Evolutionary conservation across 2,329 filamentous ascomycete species (phyloP).

Genomic region (Fusarium cyanostomum): DNA sequence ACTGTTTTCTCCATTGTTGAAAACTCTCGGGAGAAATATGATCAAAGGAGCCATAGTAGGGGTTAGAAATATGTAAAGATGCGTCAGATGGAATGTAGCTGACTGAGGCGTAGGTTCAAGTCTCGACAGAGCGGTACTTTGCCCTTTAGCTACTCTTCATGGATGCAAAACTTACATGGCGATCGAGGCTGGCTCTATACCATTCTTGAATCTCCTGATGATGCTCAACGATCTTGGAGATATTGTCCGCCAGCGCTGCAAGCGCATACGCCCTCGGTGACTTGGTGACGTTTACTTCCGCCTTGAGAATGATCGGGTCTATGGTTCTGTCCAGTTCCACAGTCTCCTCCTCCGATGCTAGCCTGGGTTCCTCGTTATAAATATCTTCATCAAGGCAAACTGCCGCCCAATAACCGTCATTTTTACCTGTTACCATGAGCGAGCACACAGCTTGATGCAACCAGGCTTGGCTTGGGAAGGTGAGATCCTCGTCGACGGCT

Average conservation of each 20-base stretch:
- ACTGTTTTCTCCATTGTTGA: background rate
- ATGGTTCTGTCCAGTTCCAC: background rate
- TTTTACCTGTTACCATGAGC: constrained; percentile 8
- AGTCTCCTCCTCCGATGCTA: background rate
- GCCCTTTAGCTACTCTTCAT: too few species aligned
- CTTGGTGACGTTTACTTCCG: background rate
- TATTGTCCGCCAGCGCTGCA: background rate
- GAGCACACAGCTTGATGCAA: constrained; percentile 9
- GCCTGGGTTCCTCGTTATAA: background rate
- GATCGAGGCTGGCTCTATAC: background rate
- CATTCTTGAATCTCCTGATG: background rate
- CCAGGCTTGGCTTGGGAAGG: background rate
- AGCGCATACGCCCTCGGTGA: constrained; percentile 20
- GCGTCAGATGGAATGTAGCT: background rate
- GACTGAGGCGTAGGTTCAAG: background rate
- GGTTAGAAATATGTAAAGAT: background rate
- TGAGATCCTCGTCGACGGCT: background rate
- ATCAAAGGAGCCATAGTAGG: background rate
- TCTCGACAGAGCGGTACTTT: background rate
- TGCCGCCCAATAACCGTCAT: constrained; percentile 7
- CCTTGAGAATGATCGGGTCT: constrained; percentile 13
- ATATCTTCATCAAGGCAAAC: constrained; percentile 3
- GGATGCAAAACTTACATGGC: constrained; percentile 9
- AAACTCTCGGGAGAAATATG: background rate
- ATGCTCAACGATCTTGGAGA: background rate